A percentile compares a stretch with the other conserved stretches of the same genome.
These are phyloP conservation scores for Parastagonospora nodorum DNA, from an alignment of 2,329 filamentous ascomycete species.

Conservation along the genomic window DNA sequence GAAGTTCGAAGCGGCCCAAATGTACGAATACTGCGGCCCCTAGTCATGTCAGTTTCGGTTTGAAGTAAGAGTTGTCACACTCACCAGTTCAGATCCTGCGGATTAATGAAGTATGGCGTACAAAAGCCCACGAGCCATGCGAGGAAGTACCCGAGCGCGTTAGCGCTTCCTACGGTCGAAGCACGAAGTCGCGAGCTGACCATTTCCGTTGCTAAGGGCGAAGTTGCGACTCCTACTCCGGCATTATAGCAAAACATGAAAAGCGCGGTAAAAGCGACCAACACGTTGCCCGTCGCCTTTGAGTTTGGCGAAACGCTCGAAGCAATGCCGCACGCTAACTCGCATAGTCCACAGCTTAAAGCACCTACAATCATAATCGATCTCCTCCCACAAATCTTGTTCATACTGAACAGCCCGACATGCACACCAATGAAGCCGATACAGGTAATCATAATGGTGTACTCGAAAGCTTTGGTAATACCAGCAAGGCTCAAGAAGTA, in stretches of 20 bases:
- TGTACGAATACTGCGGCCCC: constrained; percentile 29
- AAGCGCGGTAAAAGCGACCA: constrained; percentile 43
- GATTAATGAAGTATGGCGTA: constrained; percentile 49
- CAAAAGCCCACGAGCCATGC: constrained; percentile 45
- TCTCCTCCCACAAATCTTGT: constrained; percentile 53
- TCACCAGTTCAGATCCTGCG: constrained; percentile 43
- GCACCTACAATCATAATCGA: constrained; percentile 56
- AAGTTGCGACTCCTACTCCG: constrained; percentile 39
- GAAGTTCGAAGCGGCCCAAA: constrained; percentile 41
- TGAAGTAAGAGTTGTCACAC: constrained; percentile 16
- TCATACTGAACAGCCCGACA: constrained; percentile 56
- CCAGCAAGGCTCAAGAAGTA: constrained; percentile 47
- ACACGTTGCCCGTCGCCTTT: constrained; percentile 22
- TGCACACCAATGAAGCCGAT: constrained; percentile 57
- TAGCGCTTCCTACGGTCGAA: constrained; percentile 43
- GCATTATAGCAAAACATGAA: constrained; percentile 46
- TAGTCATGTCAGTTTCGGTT: constrained; percentile 4
- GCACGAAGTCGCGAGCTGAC: constrained; percentile 42
- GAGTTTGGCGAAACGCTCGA: constrained; percentile 31
- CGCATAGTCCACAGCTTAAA: constrained; percentile 50
- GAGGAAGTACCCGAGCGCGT: constrained; percentile 42
- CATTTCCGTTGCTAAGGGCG: constrained; percentile 38
- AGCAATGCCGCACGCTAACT: constrained; percentile 53
- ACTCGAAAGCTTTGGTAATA: constrained; percentile 50
- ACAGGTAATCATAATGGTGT: constrained; percentile 57